Evolutionary conservation across 202 grass and related monocot genomes (phyloP).

Genomic region (Alloteropsis angusta): DNA sequence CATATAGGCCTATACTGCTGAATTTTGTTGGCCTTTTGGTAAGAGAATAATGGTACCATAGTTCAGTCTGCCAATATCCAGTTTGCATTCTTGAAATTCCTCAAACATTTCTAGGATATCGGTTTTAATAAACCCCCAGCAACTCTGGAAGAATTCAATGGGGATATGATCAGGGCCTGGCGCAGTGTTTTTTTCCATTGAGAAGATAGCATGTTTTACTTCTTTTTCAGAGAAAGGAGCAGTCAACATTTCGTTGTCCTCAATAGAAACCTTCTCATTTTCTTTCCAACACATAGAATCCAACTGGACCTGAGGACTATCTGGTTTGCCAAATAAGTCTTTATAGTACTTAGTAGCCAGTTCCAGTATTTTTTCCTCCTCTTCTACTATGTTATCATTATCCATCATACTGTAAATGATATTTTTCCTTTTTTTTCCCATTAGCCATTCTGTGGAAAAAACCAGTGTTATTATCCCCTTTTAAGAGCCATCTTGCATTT

Average conservation of each 20-base stretch:
- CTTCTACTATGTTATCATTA: accelerated
- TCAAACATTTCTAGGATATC: not conserved
- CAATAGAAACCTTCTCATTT: accelerated
- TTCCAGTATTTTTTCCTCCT: accelerated
- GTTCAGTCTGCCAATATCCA: not conserved
- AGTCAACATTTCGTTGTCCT: accelerated
- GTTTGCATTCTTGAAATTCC: too few relatives aligned
- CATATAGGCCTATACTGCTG: not conserved
- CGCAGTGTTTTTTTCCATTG: not conserved
- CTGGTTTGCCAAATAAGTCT: not conserved
- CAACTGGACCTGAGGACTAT: not conserved
- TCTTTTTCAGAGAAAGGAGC: not conserved
- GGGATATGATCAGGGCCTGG: not conserved
- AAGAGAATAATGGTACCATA: not conserved
- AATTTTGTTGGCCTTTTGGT: not conserved
- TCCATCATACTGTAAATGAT: accelerated
- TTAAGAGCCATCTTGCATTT: not conserved
- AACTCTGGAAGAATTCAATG: not conserved
- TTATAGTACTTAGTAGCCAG: not conserved
- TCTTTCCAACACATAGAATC: not conserved
- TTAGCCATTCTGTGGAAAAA: not conserved
- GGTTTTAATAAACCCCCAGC: not conserved
- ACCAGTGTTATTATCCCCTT: not conserved
- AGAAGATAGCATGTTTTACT: not conserved
- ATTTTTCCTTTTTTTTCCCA: not conserved